Base-by-base conservation (phyloP, 2,329 filamentous ascomycete species). In the Arthroderma uncinatum region DNA sequence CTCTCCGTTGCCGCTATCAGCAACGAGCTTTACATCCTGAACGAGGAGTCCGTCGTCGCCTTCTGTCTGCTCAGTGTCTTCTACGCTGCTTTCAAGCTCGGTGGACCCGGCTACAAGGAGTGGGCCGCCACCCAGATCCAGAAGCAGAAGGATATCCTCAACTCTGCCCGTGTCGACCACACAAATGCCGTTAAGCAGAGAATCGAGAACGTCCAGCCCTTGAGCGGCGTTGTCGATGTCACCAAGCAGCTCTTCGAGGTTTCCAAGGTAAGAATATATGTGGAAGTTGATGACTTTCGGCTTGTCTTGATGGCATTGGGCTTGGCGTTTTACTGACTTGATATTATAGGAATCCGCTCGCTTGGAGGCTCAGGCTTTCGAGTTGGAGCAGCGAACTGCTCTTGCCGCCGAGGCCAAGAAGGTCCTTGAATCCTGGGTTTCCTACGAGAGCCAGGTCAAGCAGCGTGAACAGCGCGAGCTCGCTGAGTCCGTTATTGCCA, bases 21-120 rank as follows among this genome's bases (percentile, higher is more conserved):
- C 85, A 98, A 95, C 79, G 93, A 98, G 83, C 90, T 97, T 81
- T 97, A 96, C 78, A 90, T 98, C 73, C 82, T 98, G 78, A 98
- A 98, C 80, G 93, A 98, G 82, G 93, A 98, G 81, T 87, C 91
- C 63, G 87, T 98, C 72, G 88, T 95, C 71, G 88, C 89, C 65
- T 83, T 98, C 78, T 93, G 87, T 75, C 81, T 98, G 69, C 79
- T 97, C 71, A 89, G 86, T 73, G 88, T 97, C 72, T 98, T 95
- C 86, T 86, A 81, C 70, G 89, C 85, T 62, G 82, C 95, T 68
- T 92, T 89, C 79, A 93, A 94, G 78, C 96, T 89, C 74, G 90
- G 88, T 70, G 93, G 92, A 57, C 93, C 93, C 60, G 79, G 85
- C 74, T 97, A 97, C 83, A 84, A 80, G 72, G 83, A 92, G 75